Evolutionary conservation across 768 basidiomycete species (phyloP).

Genomic region (Baorangia bicolor): DNA sequence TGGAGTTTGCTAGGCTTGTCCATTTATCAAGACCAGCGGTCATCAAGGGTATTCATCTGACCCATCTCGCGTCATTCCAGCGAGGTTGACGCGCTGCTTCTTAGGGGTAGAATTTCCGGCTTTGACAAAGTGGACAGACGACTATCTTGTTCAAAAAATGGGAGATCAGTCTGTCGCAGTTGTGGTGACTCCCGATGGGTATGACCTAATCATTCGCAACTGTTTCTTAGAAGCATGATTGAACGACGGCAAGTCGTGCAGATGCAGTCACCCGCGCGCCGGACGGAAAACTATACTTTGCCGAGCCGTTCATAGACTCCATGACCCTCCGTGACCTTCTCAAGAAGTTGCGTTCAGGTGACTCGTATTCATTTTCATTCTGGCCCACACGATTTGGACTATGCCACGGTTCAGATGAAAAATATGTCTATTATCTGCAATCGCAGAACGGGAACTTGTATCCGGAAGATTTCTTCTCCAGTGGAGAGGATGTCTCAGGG

Average conservation of each 20-base stretch:
- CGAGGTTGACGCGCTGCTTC: conserved; percentile 1
- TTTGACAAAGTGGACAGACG: conserved; percentile 59
- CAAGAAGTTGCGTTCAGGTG: conserved; percentile 38
- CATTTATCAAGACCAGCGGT: conserved; percentile 71
- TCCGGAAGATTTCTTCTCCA: conserved; percentile 42
- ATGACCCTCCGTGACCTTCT: conserved; percentile 67
- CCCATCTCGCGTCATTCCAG: background rate
- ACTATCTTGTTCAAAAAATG: conserved; percentile 59
- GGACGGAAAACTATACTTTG: conserved; percentile 64
- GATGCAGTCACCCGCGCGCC: conserved; percentile 63
- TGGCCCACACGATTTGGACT: background rate
- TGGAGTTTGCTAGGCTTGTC: conserved; percentile 69
- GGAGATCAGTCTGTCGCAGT: conserved; percentile 59
- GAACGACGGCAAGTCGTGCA: conserved; percentile 52
- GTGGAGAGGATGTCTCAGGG: conserved; percentile 47
- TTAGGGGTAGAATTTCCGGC: conserved; percentile 51
- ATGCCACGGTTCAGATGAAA: conserved; percentile 10
- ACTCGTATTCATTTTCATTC: background rate
- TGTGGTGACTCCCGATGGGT: conserved; percentile 86
- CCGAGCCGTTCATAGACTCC: conserved; percentile 66
- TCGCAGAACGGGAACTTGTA: conserved; percentile 91
- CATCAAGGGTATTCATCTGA: conserved; percentile 56
- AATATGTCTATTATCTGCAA: conserved; percentile 69
- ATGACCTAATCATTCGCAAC: conserved; percentile 15
- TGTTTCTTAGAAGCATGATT: conserved; percentile 8